phyloP scores from a whole-genome alignment of 345 rosid genomes.

The Crucihimalaya himalaica region DNA sequence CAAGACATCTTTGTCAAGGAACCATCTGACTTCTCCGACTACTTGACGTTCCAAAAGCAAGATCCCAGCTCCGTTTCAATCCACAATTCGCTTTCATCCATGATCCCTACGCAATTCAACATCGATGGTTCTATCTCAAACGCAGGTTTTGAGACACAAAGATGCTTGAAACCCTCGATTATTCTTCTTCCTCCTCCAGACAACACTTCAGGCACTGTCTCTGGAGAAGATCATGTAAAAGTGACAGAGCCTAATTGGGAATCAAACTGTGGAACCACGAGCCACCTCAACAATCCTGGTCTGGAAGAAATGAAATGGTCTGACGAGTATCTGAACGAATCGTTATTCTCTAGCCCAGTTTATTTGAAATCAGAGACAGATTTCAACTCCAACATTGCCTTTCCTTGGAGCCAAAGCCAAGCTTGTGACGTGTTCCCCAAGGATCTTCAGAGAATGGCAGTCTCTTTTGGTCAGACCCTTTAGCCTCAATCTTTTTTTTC shows the following conservation, averaged over 20 bases:
- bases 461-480: constrained; percentile 28
- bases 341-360: neutral
- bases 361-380: constrained; percentile 7
- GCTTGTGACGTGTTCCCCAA: constrained; percentile 7
- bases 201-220: constrained; percentile 24
- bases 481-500: too few relatives aligned
- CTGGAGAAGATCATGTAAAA: neutral
- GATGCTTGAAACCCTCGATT: constrained; percentile 51
- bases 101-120: constrained; percentile 25
- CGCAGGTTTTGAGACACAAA: constrained; percentile 42
- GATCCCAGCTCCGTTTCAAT: constrained; percentile 39
- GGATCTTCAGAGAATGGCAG: constrained; percentile 27
- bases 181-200: constrained; percentile 47
- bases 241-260: neutral
- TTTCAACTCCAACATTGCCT: neutral
- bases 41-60: constrained; percentile 56
- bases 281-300: neutral
- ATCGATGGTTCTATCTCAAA: constrained; percentile 11
- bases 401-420: constrained; percentile 28
- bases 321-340: neutral
- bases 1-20: constrained; percentile 48
- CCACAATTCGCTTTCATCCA: constrained; percentile 38
- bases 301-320: constrained; percentile 20
- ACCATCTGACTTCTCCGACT: constrained; percentile 35
- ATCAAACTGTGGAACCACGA: neutral